phyloP scores from a whole-genome alignment of 768 basidiomycete species.

The Boletellus sp. region DNA sequence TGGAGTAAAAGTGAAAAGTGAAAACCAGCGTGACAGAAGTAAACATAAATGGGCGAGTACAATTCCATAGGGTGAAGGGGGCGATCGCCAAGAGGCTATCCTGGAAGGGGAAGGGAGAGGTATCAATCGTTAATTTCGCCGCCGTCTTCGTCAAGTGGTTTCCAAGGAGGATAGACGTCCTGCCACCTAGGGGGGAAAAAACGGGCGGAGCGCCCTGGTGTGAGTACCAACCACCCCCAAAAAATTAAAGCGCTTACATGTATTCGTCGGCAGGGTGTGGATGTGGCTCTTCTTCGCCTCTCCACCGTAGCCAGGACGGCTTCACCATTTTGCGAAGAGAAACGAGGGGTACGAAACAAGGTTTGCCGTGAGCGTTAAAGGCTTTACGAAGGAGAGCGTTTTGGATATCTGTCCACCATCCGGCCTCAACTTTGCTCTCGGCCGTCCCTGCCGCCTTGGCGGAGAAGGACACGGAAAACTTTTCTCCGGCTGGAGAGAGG shows the following conservation, averaged over 20 bases:
- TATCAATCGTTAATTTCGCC: constrained; percentile 2
- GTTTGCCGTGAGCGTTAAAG: neutral
- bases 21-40: neutral
- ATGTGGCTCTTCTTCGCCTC: constrained; percentile 2
- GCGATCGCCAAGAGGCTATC: neutral
- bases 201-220: no score
- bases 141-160: constrained; percentile 18
- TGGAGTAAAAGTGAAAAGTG: neutral
- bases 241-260: constrained; percentile 1
- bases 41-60: neutral
- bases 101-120: neutral
- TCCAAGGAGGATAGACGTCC: constrained; percentile 18
- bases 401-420: constrained; percentile 7
- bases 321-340: constrained; percentile 7
- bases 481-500: constrained; percentile 3
- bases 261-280: neutral
- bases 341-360: constrained; percentile 10
- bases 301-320: neutral
- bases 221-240: neutral
- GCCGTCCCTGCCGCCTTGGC: neutral
- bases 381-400: constrained; percentile 3
- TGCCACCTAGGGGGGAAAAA: constrained; percentile 10
- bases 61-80: neutral
- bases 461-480: constrained; percentile 10
- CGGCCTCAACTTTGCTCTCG: neutral